Conservation (phyloP, 306 rosid genomes). For the Astragalus glycyphyllos region DNA sequence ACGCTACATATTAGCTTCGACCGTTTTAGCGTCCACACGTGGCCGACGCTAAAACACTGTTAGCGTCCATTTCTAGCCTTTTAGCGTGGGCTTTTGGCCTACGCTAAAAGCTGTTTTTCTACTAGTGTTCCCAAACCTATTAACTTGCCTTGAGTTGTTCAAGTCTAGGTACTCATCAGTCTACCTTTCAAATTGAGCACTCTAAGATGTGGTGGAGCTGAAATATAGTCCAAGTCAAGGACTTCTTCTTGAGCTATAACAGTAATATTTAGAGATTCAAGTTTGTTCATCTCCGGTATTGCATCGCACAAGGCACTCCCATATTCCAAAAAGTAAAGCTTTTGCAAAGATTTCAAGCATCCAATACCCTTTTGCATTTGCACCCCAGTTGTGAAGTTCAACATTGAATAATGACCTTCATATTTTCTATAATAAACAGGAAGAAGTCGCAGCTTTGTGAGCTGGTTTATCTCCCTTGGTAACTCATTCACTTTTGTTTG, state of each 20-base stretch:
- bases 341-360: slow-evolving; percentile 32
- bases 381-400: slow-evolving; percentile 30
- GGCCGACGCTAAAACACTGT: no score
- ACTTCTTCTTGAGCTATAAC: slow-evolving; percentile 19
- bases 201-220: slow-evolving; percentile 4
- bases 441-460: slow-evolving; percentile 39
- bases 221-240: slow-evolving; percentile 25
- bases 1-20: no score
- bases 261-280: slow-evolving; percentile 21
- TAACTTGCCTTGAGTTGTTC: no score
- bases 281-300: slow-evolving; percentile 39
- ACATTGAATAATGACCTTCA: background rate
- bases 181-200: slow-evolving; percentile 7
- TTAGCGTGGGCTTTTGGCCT: no score
- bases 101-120: no score
- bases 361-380: slow-evolving; percentile 31
- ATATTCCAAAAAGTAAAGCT: slow-evolving; percentile 35
- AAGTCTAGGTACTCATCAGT: no score
- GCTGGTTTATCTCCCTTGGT: slow-evolving; percentile 41
- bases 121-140: no score
- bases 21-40: no score
- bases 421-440: slow-evolving; percentile 11
- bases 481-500: slow-evolving; percentile 25
- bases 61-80: no score
- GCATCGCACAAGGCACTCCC: slow-evolving; percentile 25